Evolutionary conservation across 179 eudicot genomes (phyloP), one percentile per base, ranked within the genome.

Genomic region (Spergularia azorica): DNA sequence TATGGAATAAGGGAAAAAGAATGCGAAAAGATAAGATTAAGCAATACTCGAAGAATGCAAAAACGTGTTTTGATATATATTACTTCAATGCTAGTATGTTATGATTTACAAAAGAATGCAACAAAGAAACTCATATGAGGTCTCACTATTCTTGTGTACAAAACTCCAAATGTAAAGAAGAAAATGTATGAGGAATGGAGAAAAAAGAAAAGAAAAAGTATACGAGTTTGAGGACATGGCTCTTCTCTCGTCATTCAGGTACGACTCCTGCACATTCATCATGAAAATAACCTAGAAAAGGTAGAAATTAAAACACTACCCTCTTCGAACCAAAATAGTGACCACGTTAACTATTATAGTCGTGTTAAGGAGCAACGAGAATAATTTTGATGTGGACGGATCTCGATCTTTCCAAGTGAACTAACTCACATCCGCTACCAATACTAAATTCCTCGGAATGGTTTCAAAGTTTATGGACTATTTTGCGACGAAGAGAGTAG

Each of bases 51-150:
- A 26, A 26, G 32, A 26, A 26, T 26, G 32, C 32, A 26, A 26
- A 26, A 26, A 26, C 32, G 32, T 26, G 32, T 26, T 26, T 26
- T 26, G 32, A 26, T 26, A 26, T 26, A 26, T 26, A 26, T 26
- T 26, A 26, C 2, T 26, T 26, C 32, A 26, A 26, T 26, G 32
- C 32, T 26, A 26, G 32, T 26, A 26, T 26, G 32, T 0, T 26
- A 26, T 26, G 32, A 26, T 26, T 26, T 26, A 26, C 32, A 71
- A 71, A 56, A 56, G 74, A 57, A 71, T 71, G 63, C 56, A 73
- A 74, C 20, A 62, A 74, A 14, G 48, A 43, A 43, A 43, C 48
- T 14, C 59, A 51, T 12, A 9, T 21, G 66, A 60, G 54, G 48
- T 26, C 46, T 48, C 32, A 14, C 54, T 61, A 20, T 10, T 7